Percentiles rank a stretch among this genome's conserved stretches.
These are phyloP conservation scores for Eleusine indica DNA, from an alignment of 176 grass and related monocot species.

Conservation along the genomic window DNA sequence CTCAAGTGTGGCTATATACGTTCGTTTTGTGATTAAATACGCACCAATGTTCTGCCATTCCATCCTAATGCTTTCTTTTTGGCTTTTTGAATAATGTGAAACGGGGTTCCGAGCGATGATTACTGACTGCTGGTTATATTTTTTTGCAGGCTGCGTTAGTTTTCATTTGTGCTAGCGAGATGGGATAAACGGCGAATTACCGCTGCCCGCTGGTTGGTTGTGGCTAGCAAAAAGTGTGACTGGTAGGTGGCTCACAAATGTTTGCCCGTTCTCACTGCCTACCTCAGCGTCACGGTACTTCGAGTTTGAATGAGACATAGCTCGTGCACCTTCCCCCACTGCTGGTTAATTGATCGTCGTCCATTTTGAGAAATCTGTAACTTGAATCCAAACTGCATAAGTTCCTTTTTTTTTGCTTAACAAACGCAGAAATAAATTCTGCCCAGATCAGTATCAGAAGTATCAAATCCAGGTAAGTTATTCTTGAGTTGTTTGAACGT, in stretches of 20 bases:
- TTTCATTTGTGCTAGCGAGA: slow-evolving; percentile 8
- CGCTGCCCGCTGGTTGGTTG: not conserved
- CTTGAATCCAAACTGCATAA: not conserved
- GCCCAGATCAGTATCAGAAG: not conserved
- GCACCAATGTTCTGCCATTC: not conserved
- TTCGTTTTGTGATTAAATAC: not conserved
- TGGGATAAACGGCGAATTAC: slow-evolving; percentile 7
- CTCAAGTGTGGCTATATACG: not conserved
- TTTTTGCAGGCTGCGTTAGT: not conserved
- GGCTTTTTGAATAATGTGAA: not conserved
- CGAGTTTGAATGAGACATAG: not conserved
- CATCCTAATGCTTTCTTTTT: not conserved
- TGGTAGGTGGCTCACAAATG: slow-evolving; percentile 49
- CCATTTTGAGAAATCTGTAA: not conserved
- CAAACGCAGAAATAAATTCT: not conserved
- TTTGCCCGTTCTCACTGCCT: slow-evolving; percentile 22
- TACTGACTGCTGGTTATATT: not conserved
- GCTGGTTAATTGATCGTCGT: not conserved
- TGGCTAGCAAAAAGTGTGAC: slow-evolving; percentile 29
- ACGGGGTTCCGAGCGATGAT: not conserved
- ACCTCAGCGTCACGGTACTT: slow-evolving; percentile 11
- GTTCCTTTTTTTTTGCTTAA: not conserved
- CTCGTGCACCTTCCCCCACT: slow-evolving; percentile 20
- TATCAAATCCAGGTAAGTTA: not conserved
- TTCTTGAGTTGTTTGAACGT: not conserved